Percentiles rank a stretch among this genome's conserved stretches.
phyloP scores from a whole-genome alignment of 2,329 filamentous ascomycete species.

The Botrytis hyacinthi region DNA sequence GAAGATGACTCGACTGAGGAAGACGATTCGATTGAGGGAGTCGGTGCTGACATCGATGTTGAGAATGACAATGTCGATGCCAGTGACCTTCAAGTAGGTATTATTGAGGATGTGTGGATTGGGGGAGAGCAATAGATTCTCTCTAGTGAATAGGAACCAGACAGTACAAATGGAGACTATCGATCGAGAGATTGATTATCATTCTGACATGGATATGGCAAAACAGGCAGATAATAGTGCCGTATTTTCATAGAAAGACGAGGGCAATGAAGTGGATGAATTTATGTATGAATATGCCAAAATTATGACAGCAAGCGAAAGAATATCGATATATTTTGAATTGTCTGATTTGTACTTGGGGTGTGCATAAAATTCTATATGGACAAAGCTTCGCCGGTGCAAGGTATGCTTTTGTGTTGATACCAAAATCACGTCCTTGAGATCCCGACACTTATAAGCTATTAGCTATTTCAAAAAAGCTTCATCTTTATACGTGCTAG shows the following conservation, averaged over 20 bases:
- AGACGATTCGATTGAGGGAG: not conserved
- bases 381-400: not conserved
- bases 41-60: not conserved
- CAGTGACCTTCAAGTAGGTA: not conserved
- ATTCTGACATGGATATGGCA: not conserved
- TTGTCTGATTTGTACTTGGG: not conserved
- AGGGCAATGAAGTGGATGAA: not conserved
- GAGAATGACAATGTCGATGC: not conserved
- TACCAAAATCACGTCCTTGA: not conserved
- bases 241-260: not conserved
- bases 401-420: not conserved
- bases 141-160: not conserved
- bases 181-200: not conserved
- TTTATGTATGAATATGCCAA: not conserved
- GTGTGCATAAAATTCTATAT: not conserved
- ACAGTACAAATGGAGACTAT: not conserved
- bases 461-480: not conserved
- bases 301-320: not conserved
- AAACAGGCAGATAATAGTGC: not conserved
- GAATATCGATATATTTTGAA: not conserved
- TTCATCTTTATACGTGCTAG: not conserved
- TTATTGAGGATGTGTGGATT: not conserved
- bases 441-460: not conserved
- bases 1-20: not conserved
- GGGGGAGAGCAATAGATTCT: not conserved